phyloP scores from a whole-genome alignment of 2,329 filamentous ascomycete genomes.

The Phyllosticta ampelicida region DNA sequence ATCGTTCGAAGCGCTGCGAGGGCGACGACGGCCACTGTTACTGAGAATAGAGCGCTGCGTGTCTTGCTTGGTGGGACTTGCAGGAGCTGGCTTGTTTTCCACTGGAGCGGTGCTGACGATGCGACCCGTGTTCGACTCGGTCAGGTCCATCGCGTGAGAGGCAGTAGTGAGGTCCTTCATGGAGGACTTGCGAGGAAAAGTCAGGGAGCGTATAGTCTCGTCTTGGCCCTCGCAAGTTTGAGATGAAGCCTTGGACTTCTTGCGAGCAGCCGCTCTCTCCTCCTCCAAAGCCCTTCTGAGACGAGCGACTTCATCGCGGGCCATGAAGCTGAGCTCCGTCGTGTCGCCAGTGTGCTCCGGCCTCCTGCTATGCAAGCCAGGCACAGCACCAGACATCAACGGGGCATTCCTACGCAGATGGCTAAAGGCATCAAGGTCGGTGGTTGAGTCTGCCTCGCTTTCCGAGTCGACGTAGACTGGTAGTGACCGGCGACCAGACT shows the following conservation, averaged over 20 bases:
- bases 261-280: slow-evolving; percentile 33
- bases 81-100: background rate
- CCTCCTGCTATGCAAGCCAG: slow-evolving; percentile 9
- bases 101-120: slow-evolving; percentile 1
- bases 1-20: slow-evolving; percentile 39
- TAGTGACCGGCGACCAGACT: slow-evolving; percentile 4
- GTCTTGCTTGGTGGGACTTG: slow-evolving; percentile 20
- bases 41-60: slow-evolving; percentile 39
- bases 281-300: slow-evolving; percentile 46
- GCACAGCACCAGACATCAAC: slow-evolving; percentile 17
- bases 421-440: slow-evolving; percentile 19
- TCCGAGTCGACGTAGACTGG: slow-evolving; percentile 15
- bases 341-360: slow-evolving; percentile 19
- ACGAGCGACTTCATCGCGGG: slow-evolving; percentile 41
- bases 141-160: slow-evolving; percentile 8
- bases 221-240: slow-evolving; percentile 29
- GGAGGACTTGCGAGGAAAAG: slow-evolving; percentile 8
- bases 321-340: slow-evolving; percentile 46
- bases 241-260: slow-evolving; percentile 6
- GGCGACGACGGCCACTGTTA: slow-evolving; percentile 40
- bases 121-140: slow-evolving; percentile 8
- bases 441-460: slow-evolving; percentile 29
- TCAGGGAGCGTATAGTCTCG: slow-evolving; percentile 27
- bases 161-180: slow-evolving; percentile 11
- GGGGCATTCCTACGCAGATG: background rate